phyloP scores from a whole-genome alignment of 164 flowering plant genomes.

The Akebia trifoliata region DNA sequence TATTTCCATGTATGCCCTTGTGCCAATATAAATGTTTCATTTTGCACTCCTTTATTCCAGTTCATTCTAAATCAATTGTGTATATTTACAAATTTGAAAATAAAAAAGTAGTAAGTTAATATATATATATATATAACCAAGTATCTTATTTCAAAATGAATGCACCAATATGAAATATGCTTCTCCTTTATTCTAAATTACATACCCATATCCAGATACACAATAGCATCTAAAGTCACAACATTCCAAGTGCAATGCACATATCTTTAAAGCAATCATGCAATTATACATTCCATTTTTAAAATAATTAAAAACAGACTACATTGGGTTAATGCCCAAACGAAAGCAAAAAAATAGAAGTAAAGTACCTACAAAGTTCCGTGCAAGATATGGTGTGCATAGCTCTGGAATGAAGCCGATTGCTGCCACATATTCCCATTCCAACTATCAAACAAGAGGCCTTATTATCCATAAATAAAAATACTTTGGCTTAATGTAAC shows the following conservation, averaged over 20 bases:
- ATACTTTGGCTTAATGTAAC: background rate
- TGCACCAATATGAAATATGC: too few species aligned
- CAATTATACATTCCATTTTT: background rate
- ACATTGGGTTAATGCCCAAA: conserved; percentile 1
- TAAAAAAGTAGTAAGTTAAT: too few species aligned
- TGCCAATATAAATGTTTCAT: too few species aligned
- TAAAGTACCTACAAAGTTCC: conserved; percentile 61
- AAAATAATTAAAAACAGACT: background rate
- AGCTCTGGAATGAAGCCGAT: conserved; percentile 42
- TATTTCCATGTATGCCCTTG: too few species aligned
- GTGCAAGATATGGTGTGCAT: conserved; percentile 58
- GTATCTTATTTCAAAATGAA: too few species aligned
- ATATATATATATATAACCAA: too few species aligned
- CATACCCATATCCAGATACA: too few species aligned
- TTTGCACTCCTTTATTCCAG: too few species aligned
- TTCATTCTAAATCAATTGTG: too few species aligned
- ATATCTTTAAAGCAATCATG: background rate
- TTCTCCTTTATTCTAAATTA: too few species aligned
- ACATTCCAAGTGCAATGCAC: background rate
- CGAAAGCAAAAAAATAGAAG: conserved; percentile 1
- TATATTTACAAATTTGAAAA: too few species aligned
- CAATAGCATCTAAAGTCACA: background rate
- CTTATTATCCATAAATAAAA: conserved; percentile 1
- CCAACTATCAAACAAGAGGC: conserved; percentile 25
- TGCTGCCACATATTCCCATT: conserved; percentile 47